Evolutionary conservation across 225 moss, liverwort and hornwort genomes (phyloP), one percentile per base, ranked within the genome.

Genomic region (Pleurozium schreberi): DNA sequence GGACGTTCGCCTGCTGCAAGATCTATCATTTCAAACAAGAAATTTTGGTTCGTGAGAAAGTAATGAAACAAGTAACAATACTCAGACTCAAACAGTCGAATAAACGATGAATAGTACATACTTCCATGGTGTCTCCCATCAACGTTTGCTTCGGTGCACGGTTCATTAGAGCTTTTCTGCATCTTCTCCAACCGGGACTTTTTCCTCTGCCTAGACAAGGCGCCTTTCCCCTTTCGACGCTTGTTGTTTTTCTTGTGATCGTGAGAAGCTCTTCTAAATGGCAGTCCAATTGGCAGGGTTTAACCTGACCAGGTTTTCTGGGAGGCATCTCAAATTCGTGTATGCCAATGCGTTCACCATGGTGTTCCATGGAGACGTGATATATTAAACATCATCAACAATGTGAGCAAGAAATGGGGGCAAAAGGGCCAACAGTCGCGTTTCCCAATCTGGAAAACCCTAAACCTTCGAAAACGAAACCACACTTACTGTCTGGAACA

Each of bases 401-500:
- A 60, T 52, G 16, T 74, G 11, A 86, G 63, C 63, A 55, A 88
- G 45, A 21, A 84, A 45, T n/a, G 40, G 49, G 5, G 36, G n/a
- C 60, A 47, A 42, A 50, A 67, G 45, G 69, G 40, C 43, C 34
- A 55, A 38, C 36, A 38, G 7, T 87, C 20, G 83, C 62, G 38
- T 14, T 76, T 62, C 26, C 80, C 38, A 36, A 80, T 62, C 76
- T 25, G 22, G 27, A 61, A 85, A 92, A 38, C 86, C 43, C 59
- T 59, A 59, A 83, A 86, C 52, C 71, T 31, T n/a, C 52, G 68
- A 13, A 86, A 40, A 40, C 43, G 26, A 67, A 68, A 81, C 67
- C 12, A 67, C 47, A 86, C 96, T 92, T 94, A 99, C 99, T 77
- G 97, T 97, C 90, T 99, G 99, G 76, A 94, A 99, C 99, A 99